phyloP scores from a whole-genome alignment of 257 asterid genomes.

The Mitragyna speciosa region DNA sequence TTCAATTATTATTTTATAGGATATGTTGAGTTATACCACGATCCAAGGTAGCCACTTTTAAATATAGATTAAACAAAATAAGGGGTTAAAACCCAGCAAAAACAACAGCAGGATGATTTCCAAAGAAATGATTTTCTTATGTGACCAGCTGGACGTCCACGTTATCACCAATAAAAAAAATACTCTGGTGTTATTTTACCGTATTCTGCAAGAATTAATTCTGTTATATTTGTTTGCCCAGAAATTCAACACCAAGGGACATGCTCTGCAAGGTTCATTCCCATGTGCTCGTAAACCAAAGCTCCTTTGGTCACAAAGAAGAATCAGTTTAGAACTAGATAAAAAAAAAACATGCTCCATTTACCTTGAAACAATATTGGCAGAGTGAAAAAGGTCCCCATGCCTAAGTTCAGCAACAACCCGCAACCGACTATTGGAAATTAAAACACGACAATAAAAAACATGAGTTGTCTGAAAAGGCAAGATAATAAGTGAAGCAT shows the following conservation, averaged over 20 bases:
- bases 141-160: background rate
- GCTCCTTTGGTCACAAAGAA: background rate
- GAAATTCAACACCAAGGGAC: background rate
- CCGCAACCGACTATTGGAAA: constrained; percentile 58
- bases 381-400: constrained; percentile 79
- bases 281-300: background rate
- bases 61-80: background rate
- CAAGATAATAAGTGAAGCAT: background rate
- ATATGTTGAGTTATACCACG: background rate
- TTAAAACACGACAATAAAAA: constrained; percentile 15
- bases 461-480: constrained; percentile 13
- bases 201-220: background rate
- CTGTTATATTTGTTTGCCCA: background rate
- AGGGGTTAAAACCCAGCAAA: background rate
- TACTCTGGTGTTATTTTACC: background rate
- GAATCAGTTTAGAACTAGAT: background rate
- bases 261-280: background rate
- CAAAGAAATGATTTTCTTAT: background rate
- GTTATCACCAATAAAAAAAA: background rate
- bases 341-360: background rate
- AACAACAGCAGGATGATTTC: background rate
- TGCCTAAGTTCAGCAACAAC: constrained; percentile 85
- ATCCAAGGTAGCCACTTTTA: background rate
- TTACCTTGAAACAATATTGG: constrained; percentile 84
- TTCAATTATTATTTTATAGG: background rate